phyloP scores from a whole-genome alignment of 2,329 filamentous ascomycete species.

The Stagonosporopsis cucurbitacearum region DNA sequence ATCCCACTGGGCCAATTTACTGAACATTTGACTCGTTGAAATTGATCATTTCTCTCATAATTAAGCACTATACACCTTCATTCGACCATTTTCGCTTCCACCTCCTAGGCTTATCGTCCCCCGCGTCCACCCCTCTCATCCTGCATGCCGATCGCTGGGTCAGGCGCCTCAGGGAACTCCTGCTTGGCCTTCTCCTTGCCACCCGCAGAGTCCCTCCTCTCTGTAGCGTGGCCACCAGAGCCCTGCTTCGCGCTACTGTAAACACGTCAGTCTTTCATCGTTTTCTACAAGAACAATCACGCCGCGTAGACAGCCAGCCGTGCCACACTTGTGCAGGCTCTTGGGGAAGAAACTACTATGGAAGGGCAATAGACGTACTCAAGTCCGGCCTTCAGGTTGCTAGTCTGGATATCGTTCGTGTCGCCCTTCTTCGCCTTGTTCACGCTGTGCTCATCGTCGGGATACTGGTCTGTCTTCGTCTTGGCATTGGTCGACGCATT shows the following conservation, averaged over 20 bases:
- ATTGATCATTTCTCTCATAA: not conserved
- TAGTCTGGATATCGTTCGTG: constrained; percentile 43
- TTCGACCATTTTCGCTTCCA: not conserved
- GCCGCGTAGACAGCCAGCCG: not conserved
- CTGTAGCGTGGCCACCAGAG: constrained; percentile 51
- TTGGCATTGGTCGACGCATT: constrained; percentile 29
- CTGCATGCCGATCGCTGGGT: constrained; percentile 57
- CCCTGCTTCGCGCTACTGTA: constrained; percentile 20
- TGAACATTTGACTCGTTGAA: not conserved
- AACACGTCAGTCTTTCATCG: constrained; percentile 4
- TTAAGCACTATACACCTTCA: not conserved
- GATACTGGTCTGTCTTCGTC: constrained; percentile 31
- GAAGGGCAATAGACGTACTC: constrained; percentile 38
- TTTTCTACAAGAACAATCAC: not conserved
- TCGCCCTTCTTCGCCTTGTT: constrained; percentile 42
- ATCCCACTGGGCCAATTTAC: too few species aligned
- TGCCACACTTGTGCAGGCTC: not conserved
- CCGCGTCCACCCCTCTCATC: constrained; percentile 58
- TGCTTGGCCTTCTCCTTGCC: constrained; percentile 53
- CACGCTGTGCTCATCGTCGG: constrained; percentile 32
- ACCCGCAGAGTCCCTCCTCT: constrained; percentile 46
- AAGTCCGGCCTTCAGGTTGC: constrained; percentile 37
- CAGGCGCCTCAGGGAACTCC: constrained; percentile 57
- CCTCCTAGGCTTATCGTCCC: constrained; percentile 1
- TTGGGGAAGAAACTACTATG: not conserved